These are phyloP conservation scores for Juglanconis oblonga DNA, from an alignment of 2,329 filamentous ascomycete species.

Conservation along the genomic window DNA sequence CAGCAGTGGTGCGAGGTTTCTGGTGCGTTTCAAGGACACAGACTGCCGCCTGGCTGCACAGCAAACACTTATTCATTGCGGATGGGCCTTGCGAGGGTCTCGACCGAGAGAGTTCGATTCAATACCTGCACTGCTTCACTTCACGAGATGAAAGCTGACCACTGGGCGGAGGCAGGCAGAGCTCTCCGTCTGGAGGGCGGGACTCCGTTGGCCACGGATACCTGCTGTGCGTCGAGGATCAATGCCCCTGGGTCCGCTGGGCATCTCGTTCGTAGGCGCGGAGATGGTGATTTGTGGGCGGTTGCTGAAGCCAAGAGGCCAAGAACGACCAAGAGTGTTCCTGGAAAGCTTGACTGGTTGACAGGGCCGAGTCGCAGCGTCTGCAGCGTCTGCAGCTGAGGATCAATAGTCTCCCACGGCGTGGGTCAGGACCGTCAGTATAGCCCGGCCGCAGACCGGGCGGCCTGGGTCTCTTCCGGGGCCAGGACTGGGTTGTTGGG, in stretches of 20 bases:
- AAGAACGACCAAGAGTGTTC: background rate
- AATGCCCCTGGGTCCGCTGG: too few relatives aligned
- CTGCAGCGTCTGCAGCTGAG: background rate
- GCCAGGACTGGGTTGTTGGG: background rate
- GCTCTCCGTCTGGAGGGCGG: background rate
- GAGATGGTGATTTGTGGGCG: background rate
- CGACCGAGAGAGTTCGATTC: background rate
- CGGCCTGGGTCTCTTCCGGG: background rate
- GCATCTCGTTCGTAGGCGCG: background rate
- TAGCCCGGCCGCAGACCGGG: background rate
- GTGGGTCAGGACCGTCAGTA: background rate
- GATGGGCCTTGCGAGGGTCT: background rate
- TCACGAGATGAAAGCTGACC: background rate
- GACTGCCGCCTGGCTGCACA: background rate
- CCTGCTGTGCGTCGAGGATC: too few relatives aligned
- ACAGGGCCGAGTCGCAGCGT: background rate
- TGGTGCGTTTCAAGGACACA: constrained; percentile 9
- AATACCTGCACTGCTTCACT: background rate
- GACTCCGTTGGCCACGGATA: too few relatives aligned
- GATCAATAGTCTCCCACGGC: too few relatives aligned
- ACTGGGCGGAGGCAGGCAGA: background rate
- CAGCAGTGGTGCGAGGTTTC: background rate
- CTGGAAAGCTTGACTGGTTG: background rate
- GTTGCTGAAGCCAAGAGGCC: background rate
- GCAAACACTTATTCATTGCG: background rate